Evolutionary conservation across 208 protist species (phyloP), one percentile per base, ranked within the genome.

Genomic region (Crithidia acanthocephali): DNA sequence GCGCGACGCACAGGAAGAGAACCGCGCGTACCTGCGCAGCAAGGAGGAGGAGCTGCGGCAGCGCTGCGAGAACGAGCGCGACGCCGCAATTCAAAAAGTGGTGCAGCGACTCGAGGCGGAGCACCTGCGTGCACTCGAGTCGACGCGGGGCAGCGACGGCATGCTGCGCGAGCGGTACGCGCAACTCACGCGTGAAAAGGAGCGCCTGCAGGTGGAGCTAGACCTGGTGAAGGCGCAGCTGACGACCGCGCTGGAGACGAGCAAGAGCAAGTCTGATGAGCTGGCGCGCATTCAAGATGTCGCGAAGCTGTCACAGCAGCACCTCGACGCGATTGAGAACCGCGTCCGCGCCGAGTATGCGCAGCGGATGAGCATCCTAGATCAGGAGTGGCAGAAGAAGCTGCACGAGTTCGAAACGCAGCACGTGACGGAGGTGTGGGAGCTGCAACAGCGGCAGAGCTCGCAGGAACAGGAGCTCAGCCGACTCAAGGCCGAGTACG

Each of bases 301-400:
- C 6, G 68, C 72, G 2, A 76, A 82, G 37, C 60, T 87, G 13
- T 85, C 84, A 2, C 62, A 87, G 67, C 67, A 90, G 66, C 69
- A 83, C 9, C 56, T 93, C 48, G 69, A 75, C 59, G 86, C 79
- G 7, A 86, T 92, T 42, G 77, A 93, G 76, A 76, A 77, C 6
- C 77, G 83, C 40, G 56, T 92, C 13, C 72, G 75, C 27, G 64
- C 68, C 20, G 76, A 94, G 81, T 87, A 79, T 56, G 72, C 86
- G 15, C 72, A 72, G 52, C 62, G 83, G 13, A 68, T 94, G 64
- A 68, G 77, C 40, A 68, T 92, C 6, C 64, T 92, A 13, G 86
- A 96, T 37, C 56, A 85, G 20, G 86, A 85, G 65, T 93, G 91
- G 87, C 84, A 87, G 59, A 74, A 74, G 67, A 82, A 85, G 72